phyloP scores from a whole-genome alignment of 345 rosid genomes.

The Diplotaxis tenuifolia region DNA sequence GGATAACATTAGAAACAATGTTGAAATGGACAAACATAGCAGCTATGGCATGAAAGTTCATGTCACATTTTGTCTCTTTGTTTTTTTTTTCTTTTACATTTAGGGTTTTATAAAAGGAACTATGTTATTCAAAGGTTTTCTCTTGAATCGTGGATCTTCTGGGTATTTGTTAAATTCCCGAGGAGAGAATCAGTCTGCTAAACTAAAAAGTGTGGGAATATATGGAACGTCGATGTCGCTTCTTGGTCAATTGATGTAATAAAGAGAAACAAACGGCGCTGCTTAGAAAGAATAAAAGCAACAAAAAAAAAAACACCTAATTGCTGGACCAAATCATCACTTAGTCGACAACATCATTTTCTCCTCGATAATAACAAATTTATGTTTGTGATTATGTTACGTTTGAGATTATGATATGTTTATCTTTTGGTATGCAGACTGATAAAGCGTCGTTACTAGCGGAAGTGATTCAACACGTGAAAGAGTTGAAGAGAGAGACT shows the following conservation, averaged over 20 bases:
- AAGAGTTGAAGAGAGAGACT: conserved; percentile 80
- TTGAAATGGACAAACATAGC: conserved; percentile 28
- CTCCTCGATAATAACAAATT: conserved; percentile 19
- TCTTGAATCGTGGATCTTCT: conserved; percentile 21
- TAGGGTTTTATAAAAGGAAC: conserved; percentile 21
- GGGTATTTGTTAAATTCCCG: conserved; percentile 36
- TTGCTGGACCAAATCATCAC: conserved; percentile 48
- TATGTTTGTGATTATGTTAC: not conserved
- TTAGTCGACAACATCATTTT: conserved; percentile 29
- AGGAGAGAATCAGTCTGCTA: conserved; percentile 34
- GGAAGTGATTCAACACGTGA: conserved; percentile 96
- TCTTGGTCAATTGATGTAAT: too few species aligned
- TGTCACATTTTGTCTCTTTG: conserved; percentile 31
- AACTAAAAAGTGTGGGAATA: conserved; percentile 33
- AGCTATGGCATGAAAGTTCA: conserved; percentile 31
- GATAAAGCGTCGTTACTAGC: conserved; percentile 97
- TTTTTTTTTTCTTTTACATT: conserved; percentile 2
- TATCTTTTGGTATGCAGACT: conserved; percentile 46
- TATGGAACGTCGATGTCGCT: conserved; percentile 49
- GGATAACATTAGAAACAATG: not conserved
- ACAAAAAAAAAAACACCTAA: conserved; percentile 37
- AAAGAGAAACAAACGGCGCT: not conserved
- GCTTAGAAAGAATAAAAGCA: conserved; percentile 61
- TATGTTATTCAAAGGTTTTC: conserved; percentile 18
- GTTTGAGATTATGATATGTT: not conserved